phyloP scores from a whole-genome alignment of 305 asterid genomes.

The Rubia occidens region DNA sequence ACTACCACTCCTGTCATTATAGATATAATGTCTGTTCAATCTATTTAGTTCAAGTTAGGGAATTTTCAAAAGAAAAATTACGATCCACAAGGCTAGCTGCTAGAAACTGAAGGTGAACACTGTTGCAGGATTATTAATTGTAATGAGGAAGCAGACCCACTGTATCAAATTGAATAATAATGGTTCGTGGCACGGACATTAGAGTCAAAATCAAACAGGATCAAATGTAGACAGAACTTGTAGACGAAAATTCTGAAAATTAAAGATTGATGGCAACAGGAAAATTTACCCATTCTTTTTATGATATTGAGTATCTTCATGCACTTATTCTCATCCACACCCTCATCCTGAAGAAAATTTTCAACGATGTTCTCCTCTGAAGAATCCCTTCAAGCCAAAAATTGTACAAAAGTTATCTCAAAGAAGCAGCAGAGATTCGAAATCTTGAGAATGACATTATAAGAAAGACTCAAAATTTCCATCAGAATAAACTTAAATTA shows the following conservation, averaged over 20 bases:
- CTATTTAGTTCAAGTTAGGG: not conserved
- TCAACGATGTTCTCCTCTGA: conserved; percentile 65
- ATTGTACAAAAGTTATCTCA: not conserved
- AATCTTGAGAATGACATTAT: not conserved
- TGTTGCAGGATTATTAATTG: not conserved
- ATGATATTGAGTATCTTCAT: conserved; percentile 52
- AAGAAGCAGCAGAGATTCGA: not conserved
- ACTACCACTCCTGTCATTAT: not conserved
- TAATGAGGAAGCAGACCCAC: not conserved
- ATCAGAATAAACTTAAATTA: not conserved
- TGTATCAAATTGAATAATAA: not conserved
- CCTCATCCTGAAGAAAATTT: conserved; percentile 69
- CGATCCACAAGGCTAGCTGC: not conserved
- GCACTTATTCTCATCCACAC: conserved; percentile 45
- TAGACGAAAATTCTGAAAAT: not conserved
- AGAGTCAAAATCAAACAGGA: not conserved
- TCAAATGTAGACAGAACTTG: not conserved
- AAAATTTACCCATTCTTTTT: conserved; percentile 66
- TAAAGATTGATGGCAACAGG: not conserved
- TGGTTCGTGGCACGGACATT: not conserved
- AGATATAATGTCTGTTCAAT: too few relatives aligned
- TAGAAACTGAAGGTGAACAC: not conserved
- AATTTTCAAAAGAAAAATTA: not conserved
- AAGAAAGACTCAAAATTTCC: not conserved
- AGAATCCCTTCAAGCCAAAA: conserved; percentile 47